Evolutionary conservation across 371 early-diverging fungal species (phyloP).

Genomic region (Rhizoclosmatium hyalinum): DNA sequence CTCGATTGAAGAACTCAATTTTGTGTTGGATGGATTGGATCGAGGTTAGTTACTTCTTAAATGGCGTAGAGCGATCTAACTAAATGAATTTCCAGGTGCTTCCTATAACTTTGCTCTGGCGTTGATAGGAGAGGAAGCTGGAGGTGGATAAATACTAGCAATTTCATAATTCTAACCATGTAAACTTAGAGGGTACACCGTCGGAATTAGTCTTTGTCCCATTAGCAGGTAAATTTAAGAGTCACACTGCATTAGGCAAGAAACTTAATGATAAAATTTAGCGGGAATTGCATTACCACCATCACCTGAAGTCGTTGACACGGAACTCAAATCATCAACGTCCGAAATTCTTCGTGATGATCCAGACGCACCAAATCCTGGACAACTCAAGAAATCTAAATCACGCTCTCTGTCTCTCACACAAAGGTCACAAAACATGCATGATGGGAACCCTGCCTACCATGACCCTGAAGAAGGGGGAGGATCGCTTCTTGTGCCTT

Average conservation of each 20-base stretch:
- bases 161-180: neutral
- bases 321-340: neutral
- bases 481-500: neutral
- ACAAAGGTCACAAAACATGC: constrained; percentile 53
- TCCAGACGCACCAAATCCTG: constrained; percentile 21
- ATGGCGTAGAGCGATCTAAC: neutral
- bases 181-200: constrained; percentile 16
- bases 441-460: constrained; percentile 53
- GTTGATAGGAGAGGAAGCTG: constrained; percentile 37
- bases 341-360: constrained; percentile 7
- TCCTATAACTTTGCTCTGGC: constrained; percentile 33
- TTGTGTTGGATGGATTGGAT: constrained; percentile 12
- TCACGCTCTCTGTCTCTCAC: constrained; percentile 36
- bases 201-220: constrained; percentile 33
- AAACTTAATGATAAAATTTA: constrained; percentile 1
- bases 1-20: constrained; percentile 14
- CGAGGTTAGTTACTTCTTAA: neutral
- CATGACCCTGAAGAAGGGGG: constrained; percentile 30
- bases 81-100: constrained; percentile 13
- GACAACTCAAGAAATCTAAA: constrained; percentile 22
- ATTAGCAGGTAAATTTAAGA: constrained; percentile 34
- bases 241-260: too few species aligned
- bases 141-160: constrained; percentile 14
- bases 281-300: constrained; percentile 45
- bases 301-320: constrained; percentile 7